Evolutionary conservation across 169 alveolate species (phyloP).

Genomic region (Cryptosporidium baileyi): DNA sequence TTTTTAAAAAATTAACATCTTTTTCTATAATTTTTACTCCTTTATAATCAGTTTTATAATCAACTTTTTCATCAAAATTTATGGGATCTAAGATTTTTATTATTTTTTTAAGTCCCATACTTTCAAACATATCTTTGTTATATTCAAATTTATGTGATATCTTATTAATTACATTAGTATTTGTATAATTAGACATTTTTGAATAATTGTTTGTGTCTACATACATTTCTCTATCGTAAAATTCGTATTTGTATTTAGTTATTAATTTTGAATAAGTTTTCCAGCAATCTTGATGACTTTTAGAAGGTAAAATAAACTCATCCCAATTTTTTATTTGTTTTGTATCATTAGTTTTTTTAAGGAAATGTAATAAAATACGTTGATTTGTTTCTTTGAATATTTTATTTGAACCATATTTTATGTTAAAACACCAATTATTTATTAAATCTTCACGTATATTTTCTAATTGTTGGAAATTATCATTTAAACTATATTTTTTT

Average conservation of each 20-base stretch:
- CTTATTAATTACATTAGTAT: background rate
- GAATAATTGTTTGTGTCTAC: background rate
- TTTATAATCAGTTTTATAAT: background rate
- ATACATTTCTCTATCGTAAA: background rate
- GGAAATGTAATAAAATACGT: background rate
- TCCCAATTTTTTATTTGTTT: background rate
- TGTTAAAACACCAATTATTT: constrained; percentile 60
- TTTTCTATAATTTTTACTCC: background rate
- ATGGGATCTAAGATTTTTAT: constrained; percentile 9
- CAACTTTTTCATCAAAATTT: no score
- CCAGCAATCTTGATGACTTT: constrained; percentile 7
- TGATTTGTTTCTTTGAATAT: background rate
- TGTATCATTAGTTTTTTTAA: background rate
- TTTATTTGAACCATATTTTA: constrained; percentile 30
- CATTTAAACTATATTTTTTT: background rate
- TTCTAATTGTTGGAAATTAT: background rate
- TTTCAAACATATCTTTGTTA: background rate
- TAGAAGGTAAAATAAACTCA: background rate
- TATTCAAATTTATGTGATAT: background rate
- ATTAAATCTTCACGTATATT: constrained; percentile 36
- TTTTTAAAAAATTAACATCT: background rate
- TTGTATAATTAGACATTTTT: background rate
- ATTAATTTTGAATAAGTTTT: constrained; percentile 2
- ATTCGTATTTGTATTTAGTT: background rate
- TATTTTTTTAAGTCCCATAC: background rate